These are phyloP conservation scores for Fusarium secorum DNA, from an alignment of 2,329 filamentous ascomycete species.

Conservation along the genomic window DNA sequence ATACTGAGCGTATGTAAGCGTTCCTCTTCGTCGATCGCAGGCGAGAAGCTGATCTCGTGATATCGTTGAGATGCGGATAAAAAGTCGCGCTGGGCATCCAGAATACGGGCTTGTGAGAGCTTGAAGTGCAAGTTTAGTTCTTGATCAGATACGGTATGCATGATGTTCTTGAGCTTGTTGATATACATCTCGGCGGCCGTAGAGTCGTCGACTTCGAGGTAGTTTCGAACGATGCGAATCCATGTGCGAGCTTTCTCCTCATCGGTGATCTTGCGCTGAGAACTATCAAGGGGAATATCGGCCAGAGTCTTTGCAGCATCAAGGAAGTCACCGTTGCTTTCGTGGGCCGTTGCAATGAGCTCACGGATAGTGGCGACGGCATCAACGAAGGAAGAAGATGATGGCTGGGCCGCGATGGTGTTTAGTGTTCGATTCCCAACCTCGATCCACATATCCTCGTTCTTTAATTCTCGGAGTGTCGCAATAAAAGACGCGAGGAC, in stretches of 20 bases:
- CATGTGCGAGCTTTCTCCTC: slow-evolving; percentile 85
- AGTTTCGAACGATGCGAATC: slow-evolving; percentile 93
- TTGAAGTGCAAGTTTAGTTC: slow-evolving; percentile 84
- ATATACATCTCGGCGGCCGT: slow-evolving; percentile 85
- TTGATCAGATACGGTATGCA: slow-evolving; percentile 78
- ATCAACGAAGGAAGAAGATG: slow-evolving; percentile 79
- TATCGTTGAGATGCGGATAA: slow-evolving; percentile 88
- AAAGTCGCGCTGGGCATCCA: slow-evolving; percentile 90
- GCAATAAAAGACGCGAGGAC: slow-evolving; percentile 73
- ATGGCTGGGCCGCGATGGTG: slow-evolving; percentile 67
- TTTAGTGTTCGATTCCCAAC: slow-evolving; percentile 78
- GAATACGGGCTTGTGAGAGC: slow-evolving; percentile 90
- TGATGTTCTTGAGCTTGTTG: slow-evolving; percentile 94
- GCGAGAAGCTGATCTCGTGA: slow-evolving; percentile 82
- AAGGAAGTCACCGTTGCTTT: slow-evolving; percentile 80
- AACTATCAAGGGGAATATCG: slow-evolving; percentile 87
- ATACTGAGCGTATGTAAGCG: slow-evolving; percentile 83
- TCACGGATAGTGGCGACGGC: slow-evolving; percentile 82
- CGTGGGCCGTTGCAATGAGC: slow-evolving; percentile 83
- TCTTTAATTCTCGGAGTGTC: slow-evolving; percentile 66
- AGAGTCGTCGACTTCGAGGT: slow-evolving; percentile 92
- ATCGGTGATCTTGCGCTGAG: slow-evolving; percentile 83
- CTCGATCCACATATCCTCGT: slow-evolving; percentile 73
- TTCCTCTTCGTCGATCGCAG: slow-evolving; percentile 84
- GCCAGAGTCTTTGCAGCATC: slow-evolving; percentile 80